phyloP scores from a whole-genome alignment of 2,329 filamentous ascomycete species.

The Aspergillus hortae region DNA sequence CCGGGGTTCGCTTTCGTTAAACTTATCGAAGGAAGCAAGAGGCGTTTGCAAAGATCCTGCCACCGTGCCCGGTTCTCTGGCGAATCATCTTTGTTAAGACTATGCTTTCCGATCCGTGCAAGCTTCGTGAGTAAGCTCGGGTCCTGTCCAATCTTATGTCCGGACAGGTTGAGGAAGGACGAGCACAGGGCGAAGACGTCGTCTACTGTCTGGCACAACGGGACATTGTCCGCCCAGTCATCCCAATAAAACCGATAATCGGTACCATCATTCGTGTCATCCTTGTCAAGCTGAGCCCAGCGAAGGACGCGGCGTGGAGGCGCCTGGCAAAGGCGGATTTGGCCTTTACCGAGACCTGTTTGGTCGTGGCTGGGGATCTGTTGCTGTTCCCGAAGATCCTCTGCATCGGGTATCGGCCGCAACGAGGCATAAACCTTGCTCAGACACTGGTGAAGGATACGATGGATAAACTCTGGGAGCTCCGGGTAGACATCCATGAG shows the following conservation, averaged over 20 bases:
- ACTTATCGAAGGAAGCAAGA: slow-evolving; percentile 85
- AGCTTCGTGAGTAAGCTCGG: slow-evolving; percentile 73
- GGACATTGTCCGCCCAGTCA: slow-evolving; percentile 92
- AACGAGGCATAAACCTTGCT: slow-evolving; percentile 65
- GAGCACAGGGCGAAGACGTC: slow-evolving; percentile 85
- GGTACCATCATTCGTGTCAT: slow-evolving; percentile 68
- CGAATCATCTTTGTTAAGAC: slow-evolving; percentile 66
- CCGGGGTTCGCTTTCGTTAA: slow-evolving; percentile 80
- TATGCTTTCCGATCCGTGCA: slow-evolving; percentile 77
- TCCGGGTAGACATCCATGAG: slow-evolving; percentile 81
- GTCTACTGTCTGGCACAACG: slow-evolving; percentile 83
- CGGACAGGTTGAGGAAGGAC: slow-evolving; percentile 79
- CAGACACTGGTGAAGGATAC: slow-evolving; percentile 78
- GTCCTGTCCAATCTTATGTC: slow-evolving; percentile 86
- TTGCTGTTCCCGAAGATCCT: slow-evolving; percentile 46
- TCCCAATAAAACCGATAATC: slow-evolving; percentile 95
- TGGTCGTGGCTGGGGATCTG: slow-evolving; percentile 60
- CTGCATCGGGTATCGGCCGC: slow-evolving; percentile 44
- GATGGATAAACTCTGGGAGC: slow-evolving; percentile 74
- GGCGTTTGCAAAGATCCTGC: slow-evolving; percentile 76
- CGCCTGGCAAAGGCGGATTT: slow-evolving; percentile 59
- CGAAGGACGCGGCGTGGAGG: slow-evolving; percentile 65
- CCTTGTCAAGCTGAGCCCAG: slow-evolving; percentile 80
- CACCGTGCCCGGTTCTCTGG: slow-evolving; percentile 70
- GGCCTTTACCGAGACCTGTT: slow-evolving; percentile 64